Base-by-base conservation (phyloP, 192 early-diverging fungal genomes). In the Rhizoclosmatium globosum region DNA sequence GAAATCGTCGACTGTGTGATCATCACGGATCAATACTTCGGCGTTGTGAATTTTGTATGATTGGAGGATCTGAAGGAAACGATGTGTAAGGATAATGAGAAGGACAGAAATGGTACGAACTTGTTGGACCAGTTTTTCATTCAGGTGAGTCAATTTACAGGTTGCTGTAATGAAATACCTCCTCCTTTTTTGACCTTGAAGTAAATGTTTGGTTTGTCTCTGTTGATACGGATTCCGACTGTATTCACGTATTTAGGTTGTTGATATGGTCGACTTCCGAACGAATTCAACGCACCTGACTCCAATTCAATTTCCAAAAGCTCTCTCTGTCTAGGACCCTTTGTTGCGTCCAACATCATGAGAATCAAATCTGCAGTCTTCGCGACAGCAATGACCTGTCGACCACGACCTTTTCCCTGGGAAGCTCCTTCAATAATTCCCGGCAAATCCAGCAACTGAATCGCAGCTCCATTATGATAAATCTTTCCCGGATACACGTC, bases 21-120 rank as follows among this genome's bases (percentile, higher is more conserved):
- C 98, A 85, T 99, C 97, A 67, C 98, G 94, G 69, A 99, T 92
- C 77, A 99, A 87, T 4, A 99, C 92, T 80, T 99, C 97, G 3
- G 97, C 97, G 78, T 99, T 99, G 82, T 98, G 97, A 58, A 99
- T 97, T 82, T 94, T 94, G 83, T 99, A 99, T 81, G 95, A 94
- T 82, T 97, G 98, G 59, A 99, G 87, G 84, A 99, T 95, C 70
- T 94, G 88, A 7, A 53, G 50, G 9, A 53, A 53, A 17, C 50
- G 50, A 7, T 53, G 6, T 13, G 50, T 17, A 53, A 53, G 50
- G 17, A 13, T 17, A 74, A 62, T 61, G 11, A 38, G 7, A 47
- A 42, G 23, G 31, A 11, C 13, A 44, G n/a, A 21, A 53, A 53
- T 53, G 50, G 9, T 48, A 15, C 50, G 4, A 43, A 82, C 80